Base-by-base conservation (phyloP, 306 rosid species). In the Vicia sativa region DNA sequence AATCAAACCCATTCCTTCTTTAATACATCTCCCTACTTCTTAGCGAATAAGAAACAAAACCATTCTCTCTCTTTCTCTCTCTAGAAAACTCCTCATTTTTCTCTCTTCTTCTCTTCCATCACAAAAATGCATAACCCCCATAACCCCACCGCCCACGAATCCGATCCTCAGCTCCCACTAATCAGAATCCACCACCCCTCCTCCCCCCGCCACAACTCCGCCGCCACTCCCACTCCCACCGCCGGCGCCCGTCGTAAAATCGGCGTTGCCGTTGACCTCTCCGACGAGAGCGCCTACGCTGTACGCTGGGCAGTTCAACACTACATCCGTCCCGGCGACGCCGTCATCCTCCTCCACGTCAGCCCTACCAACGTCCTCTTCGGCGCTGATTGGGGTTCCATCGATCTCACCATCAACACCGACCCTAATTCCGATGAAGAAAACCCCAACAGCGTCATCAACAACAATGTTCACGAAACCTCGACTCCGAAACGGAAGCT, bases 341-440 rank as follows among this genome's bases (percentile, higher is more conserved):
- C 98, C 18, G 98, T 90, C 16, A 83, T 93, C 57, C 98, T 93
- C 79, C 97, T 93, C 81, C 98, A 93, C 65, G 98, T 93, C 19
- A 93, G 98, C 86, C 87, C 97, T 7, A 93, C 98, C 3, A 79
- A 91, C 34, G 96, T 93, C 12, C 97, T 93, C 31, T 93, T 93
- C 78, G 97, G 98, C 54, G 98, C 98, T 10, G 98, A 93, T n/a
- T 93, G 98, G 98, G 98, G 98, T 46, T 79, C 96, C 45, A 81
- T 87, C 46, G 96, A 90, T 72, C 83, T 85, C 61, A 72, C 96
- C 68, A 78, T 90, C 74, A 62, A 80, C 68, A 71, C 88, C 25
- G 65, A 78, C 31, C 86, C 84, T 0, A 71, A 61, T 38, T 70
- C 64, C 2, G 85, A 67, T 8, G 89, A 74, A 9, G 77, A 53